Evolutionary conservation across 768 basidiomycete species (phyloP), one percentile per base, ranked within the genome.

Genomic region (Kwoniella mangroviensis): DNA sequence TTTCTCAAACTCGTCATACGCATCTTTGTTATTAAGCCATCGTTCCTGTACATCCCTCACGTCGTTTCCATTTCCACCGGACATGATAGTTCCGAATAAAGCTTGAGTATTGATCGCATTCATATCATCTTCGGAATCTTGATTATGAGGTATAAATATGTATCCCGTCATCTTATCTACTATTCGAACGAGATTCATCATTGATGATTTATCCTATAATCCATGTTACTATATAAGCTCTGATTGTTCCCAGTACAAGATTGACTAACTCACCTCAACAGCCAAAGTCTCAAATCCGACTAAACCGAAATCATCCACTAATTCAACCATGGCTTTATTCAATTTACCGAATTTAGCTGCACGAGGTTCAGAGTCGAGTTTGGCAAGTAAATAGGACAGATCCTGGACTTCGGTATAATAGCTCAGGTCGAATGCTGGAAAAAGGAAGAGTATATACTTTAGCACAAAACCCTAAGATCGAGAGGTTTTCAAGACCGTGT

Each of bases 371-470:
- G 71, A 68, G 7, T 87, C 86, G 17, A 98, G 88, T 0, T 88
- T 85, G 71, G 90, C 90, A 73, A 92, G 89, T 22, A 99, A 88
- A 81, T 98, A 90, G 1, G 91, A 90, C 0, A 99, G 86, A 79
- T 99, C 96, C 83, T 97, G 94, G 0, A 97, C 97, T 84, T 99
- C 94, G 52, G 97, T 98, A 83, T 98, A 98, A 82, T 92, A 99
- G 73, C 94, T 92, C 34, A 99, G 90, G 78, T 96, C 97, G 86
- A 99, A 98, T 54, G 96, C 96, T 97, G 24, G 24, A 11, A 41
- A 15, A 15, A 49, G 13, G 21, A 12, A 28, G 13, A 42, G 34
- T 34, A 34, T 34, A 4, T 34, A 34, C 34, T 34, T 34, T 34
- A 34, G 34, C 34, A 34, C 34, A 34, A 7, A 34, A 7, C 34